Evolutionary conservation across 1,139 yeast genomes (phyloP).

Genomic region (Candida tetrigidarum): DNA sequence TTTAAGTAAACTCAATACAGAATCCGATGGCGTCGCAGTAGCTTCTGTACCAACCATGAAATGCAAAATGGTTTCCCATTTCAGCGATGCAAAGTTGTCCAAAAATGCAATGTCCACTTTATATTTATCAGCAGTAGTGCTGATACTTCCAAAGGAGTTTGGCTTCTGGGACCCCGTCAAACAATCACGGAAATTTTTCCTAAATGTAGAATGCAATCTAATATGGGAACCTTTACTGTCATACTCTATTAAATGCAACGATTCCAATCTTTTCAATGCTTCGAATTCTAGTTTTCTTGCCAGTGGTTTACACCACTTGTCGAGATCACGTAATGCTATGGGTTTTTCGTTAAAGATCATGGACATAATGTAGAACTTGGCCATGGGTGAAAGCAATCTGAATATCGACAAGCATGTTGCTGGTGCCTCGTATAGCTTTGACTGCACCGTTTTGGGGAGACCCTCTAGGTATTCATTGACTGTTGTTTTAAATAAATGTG

Average conservation of each 20-base stretch:
- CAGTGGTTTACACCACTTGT: conserved; percentile 72
- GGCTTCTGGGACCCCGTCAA: conserved; percentile 73
- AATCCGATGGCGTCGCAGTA: conserved; percentile 64
- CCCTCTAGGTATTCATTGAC: conserved; percentile 91
- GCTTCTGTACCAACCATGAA: conserved; percentile 95
- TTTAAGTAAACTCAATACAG: conserved; percentile 64
- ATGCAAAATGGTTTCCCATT: conserved; percentile 96
- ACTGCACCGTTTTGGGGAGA: conserved; percentile 81
- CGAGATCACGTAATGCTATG: conserved; percentile 67
- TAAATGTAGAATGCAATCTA: conserved; percentile 72
- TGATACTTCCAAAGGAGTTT: conserved; percentile 49
- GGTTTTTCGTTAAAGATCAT: conserved; percentile 84
- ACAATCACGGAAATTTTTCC: conserved; percentile 78
- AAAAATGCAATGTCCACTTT: conserved; percentile 65
- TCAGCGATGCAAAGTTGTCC: conserved; percentile 79
- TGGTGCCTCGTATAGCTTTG: conserved; percentile 76
- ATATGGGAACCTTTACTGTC: conserved; percentile 56
- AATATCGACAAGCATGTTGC: conserved; percentile 94
- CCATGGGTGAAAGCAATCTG: conserved; percentile 84
- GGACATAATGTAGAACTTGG: conserved; percentile 87
- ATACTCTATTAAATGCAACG: conserved; percentile 77
- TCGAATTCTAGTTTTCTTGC: conserved; percentile 65
- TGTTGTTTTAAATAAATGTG: conserved; percentile 65
- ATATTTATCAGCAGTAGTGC: conserved; percentile 38
- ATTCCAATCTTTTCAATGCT: conserved; percentile 75